Percentiles rank a stretch among this genome's conserved stretches.
These are phyloP conservation scores for Starmerella floricola DNA, from an alignment of 805 yeast species.

Conservation along the genomic window DNA sequence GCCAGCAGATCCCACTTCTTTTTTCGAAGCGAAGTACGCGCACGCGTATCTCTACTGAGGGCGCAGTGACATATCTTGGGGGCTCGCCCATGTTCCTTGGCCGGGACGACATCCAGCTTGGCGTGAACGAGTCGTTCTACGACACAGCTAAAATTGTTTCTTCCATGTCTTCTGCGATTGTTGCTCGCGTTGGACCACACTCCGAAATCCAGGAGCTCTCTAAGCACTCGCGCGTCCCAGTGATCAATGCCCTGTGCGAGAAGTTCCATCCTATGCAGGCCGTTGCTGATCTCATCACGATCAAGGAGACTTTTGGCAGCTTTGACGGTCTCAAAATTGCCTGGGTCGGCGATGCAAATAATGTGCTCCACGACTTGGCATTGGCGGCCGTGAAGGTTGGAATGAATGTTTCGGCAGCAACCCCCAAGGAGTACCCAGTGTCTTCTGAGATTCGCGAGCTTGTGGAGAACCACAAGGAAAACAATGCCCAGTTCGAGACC, in stretches of 20 bases:
- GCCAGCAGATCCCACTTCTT: constrained; percentile 70
- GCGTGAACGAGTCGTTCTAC: constrained; percentile 82
- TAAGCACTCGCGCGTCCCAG: constrained; percentile 73
- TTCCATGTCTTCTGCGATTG: constrained; percentile 92
- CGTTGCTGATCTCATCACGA: constrained; percentile 77
- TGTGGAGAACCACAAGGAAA: constrained; percentile 43
- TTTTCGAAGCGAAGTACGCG: constrained; percentile 91
- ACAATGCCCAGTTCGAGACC: constrained; percentile 37
- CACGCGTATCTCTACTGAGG: constrained; percentile 88
- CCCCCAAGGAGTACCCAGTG: constrained; percentile 64
- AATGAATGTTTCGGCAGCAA: constrained; percentile 69
- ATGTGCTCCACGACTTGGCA: constrained; percentile 86
- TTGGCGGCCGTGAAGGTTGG: constrained; percentile 79
- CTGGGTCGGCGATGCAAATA: constrained; percentile 96
- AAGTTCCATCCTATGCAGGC: constrained; percentile 92
- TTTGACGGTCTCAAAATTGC: constrained; percentile 54
- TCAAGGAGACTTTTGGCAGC: constrained; percentile 42
- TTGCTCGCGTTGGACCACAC: constrained; percentile 89
- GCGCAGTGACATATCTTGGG: constrained; percentile 85
- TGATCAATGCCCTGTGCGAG: constrained; percentile 88
- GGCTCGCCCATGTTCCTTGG: constrained; percentile 96
- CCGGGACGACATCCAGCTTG: constrained; percentile 90
- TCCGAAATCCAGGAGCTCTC: constrained; percentile 69
- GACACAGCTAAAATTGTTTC: constrained; percentile 84
- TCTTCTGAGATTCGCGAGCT: constrained; percentile 40